A percentile compares a stretch with the other conserved stretches of the same genome.
Conservation (phyloP, 805 yeast species). For the Candida nonsorbophila region DNA sequence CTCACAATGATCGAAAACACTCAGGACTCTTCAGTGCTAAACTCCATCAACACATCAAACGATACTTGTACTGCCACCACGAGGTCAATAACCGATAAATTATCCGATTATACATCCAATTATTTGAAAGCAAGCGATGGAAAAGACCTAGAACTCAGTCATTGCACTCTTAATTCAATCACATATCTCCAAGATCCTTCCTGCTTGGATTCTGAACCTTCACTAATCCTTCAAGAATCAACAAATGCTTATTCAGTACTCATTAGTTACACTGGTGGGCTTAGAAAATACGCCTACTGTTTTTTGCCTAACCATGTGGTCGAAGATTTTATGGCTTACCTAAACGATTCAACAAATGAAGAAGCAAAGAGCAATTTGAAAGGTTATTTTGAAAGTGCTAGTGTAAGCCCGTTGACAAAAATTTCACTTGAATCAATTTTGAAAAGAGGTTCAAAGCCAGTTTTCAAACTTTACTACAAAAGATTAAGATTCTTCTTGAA, state of each 20-base stretch:
- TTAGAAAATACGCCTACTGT: slow-evolving; percentile 35
- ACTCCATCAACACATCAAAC: too few relatives aligned
- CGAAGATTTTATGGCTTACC: slow-evolving; percentile 15
- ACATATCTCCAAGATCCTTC: slow-evolving; percentile 17
- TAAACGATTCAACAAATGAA: slow-evolving; percentile 12
- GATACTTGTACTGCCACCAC: too few relatives aligned
- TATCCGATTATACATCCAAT: slow-evolving; percentile 5
- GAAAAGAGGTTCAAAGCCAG: slow-evolving; percentile 21
- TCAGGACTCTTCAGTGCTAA: not conserved
- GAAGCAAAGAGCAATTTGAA: slow-evolving; percentile 6
- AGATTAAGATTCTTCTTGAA: slow-evolving; percentile 26
- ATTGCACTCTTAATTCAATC: slow-evolving; percentile 14
- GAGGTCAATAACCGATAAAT: too few relatives aligned
- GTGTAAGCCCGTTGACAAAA: slow-evolving; percentile 18
- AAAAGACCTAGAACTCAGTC: slow-evolving; percentile 6
- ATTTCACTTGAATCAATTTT: slow-evolving; percentile 24
- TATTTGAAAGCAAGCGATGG: too few relatives aligned
- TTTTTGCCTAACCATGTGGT: slow-evolving; percentile 26
- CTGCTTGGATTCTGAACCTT: slow-evolving; percentile 18
- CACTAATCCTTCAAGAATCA: slow-evolving; percentile 24
- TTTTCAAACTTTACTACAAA: slow-evolving; percentile 20
- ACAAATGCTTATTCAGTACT: slow-evolving; percentile 22
- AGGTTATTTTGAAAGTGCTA: slow-evolving; percentile 12
- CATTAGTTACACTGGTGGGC: slow-evolving; percentile 34
- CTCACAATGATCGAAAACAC: slow-evolving; percentile 8